Conservation (phyloP, 2,329 filamentous ascomycete species). For the Fusarium tuaranense region DNA sequence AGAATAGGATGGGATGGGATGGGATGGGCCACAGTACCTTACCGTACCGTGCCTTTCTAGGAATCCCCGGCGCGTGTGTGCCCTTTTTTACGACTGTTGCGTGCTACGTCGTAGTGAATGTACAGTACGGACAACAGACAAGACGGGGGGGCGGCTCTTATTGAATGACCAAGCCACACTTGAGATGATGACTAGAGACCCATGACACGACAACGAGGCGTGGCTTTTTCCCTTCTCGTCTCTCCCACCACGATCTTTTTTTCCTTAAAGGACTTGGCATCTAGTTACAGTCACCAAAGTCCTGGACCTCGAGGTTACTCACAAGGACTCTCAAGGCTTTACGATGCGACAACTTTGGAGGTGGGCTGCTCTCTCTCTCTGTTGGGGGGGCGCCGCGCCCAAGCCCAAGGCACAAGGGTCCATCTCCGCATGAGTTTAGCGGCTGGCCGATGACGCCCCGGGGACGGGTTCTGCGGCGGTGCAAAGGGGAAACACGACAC, state of each 20-base stretch:
- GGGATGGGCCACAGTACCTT: conserved; percentile 5
- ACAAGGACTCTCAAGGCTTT: conserved; percentile 2
- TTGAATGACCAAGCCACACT: conserved; percentile 21
- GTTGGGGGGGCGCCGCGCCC: conserved; percentile 10
- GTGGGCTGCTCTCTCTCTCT: not conserved
- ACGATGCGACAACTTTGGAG: conserved; percentile 3
- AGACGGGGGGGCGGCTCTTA: not conserved
- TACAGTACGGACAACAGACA: not conserved
- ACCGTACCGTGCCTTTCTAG: not conserved
- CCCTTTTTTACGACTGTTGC: not conserved
- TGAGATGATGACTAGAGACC: conserved; percentile 19
- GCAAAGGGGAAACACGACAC: conserved; percentile 9
- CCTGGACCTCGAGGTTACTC: not conserved
- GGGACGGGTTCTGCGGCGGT: conserved; percentile 13
- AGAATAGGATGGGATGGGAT: not conserved
- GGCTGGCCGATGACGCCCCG: conserved; percentile 7
- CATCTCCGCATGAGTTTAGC: not conserved
- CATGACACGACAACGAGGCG: not conserved
- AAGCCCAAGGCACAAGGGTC: conserved; percentile 6
- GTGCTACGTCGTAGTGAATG: not conserved
- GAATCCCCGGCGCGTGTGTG: not conserved
- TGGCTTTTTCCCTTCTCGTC: not conserved
- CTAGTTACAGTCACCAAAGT: not conserved
- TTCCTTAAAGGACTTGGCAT: not conserved
- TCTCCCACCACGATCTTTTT: not conserved